phyloP scores from a whole-genome alignment of 2,329 filamentous ascomycete genomes.

The Aspergillus chevalieri region DNA sequence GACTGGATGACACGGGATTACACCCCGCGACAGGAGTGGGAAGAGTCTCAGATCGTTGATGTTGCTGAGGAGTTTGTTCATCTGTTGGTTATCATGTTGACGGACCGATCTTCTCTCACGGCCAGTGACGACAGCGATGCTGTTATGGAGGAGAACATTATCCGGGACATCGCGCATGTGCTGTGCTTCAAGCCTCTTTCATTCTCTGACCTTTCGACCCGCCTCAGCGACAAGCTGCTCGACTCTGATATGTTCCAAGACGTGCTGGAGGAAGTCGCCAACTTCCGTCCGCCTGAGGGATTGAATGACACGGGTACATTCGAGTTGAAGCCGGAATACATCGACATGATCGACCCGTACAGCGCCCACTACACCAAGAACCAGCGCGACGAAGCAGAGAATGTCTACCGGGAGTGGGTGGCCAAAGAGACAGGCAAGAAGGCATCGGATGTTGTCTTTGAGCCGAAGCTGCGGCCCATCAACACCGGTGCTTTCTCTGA shows the following conservation, averaged over 20 bases:
- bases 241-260: constrained; percentile 84
- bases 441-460: constrained; percentile 78
- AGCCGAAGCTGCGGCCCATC: constrained; percentile 75
- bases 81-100: constrained; percentile 81
- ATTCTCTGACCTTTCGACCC: constrained; percentile 82
- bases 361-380: constrained; percentile 96
- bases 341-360: constrained; percentile 89
- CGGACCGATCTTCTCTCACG: constrained; percentile 71
- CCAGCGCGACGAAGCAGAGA: constrained; percentile 90
- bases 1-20: constrained; percentile 84
- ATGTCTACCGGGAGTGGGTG: constrained; percentile 78
- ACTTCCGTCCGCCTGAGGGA: constrained; percentile 83
- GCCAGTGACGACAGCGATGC: constrained; percentile 30
- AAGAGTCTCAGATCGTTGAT: constrained; percentile 82
- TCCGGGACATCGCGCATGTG: constrained; percentile 85
- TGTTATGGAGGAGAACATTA: constrained; percentile 65
- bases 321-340: constrained; percentile 77
- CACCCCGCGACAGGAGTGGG: constrained; percentile 65
- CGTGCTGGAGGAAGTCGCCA: constrained; percentile 80
- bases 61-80: constrained; percentile 95
- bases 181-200: constrained; percentile 94
- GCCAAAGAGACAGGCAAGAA: constrained; percentile 80
- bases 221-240: constrained; percentile 80
- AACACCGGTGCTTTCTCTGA: constrained; percentile 68
- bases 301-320: constrained; percentile 90